Evolutionary conservation across 2,329 filamentous ascomycete species (phyloP).

Genomic region (Teratosphaeria zuluensis): DNA sequence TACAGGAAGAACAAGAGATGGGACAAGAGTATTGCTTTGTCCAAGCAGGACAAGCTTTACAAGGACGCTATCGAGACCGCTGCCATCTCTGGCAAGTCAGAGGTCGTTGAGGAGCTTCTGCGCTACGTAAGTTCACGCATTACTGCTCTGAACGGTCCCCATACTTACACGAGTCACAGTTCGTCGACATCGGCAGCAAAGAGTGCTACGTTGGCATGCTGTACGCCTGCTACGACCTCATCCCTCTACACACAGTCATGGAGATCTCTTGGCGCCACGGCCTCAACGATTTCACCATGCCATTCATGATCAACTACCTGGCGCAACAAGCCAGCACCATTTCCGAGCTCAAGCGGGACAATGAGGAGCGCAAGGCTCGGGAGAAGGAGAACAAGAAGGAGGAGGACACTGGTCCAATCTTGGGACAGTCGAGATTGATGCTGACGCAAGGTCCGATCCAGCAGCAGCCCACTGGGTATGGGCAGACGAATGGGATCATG

Average conservation of each 20-base stretch:
- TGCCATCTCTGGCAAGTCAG: constrained; percentile 78
- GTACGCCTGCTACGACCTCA: constrained; percentile 95
- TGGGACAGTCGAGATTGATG: constrained; percentile 83
- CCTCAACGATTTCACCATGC: constrained; percentile 96
- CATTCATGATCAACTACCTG: constrained; percentile 98
- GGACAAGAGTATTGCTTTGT: constrained; percentile 96
- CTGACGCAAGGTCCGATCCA: constrained; percentile 76
- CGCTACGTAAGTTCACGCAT: constrained; percentile 75
- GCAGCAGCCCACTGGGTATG: constrained; percentile 57
- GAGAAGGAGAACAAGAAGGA: constrained; percentile 65
- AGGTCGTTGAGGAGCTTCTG: constrained; percentile 90
- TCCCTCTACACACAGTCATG: constrained; percentile 83
- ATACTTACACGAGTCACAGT: constrained; percentile 45
- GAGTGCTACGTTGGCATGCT: constrained; percentile 99
- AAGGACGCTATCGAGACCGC: constrained; percentile 98
- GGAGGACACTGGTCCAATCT: constrained; percentile 87
- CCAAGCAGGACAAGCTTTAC: constrained; percentile 98
- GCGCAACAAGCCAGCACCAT: constrained; percentile 83
- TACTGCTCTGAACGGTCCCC: not conserved
- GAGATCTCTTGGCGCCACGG: constrained; percentile 96
- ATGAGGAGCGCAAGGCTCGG: constrained; percentile 75
- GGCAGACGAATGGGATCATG: constrained; percentile 77
- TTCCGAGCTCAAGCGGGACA: constrained; percentile 80
- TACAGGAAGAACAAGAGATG: constrained; percentile 99
- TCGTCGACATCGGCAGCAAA: constrained; percentile 96